phyloP scores from a whole-genome alignment of 2,329 filamentous ascomycete genomes.

The Trichophyton schoenleinii region DNA sequence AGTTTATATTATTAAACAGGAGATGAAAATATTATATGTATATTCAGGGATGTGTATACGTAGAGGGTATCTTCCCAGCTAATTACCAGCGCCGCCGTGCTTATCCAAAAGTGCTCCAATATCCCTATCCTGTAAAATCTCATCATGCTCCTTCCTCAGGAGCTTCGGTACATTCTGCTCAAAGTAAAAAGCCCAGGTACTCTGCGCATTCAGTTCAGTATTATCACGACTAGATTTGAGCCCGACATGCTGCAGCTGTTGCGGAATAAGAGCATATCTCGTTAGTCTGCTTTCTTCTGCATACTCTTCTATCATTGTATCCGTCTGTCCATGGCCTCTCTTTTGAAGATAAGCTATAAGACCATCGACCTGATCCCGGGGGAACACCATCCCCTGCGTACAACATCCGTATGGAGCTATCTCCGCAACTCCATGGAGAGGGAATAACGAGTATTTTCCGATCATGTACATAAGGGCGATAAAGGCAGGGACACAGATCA shows the following conservation, averaged over 20 bases:
- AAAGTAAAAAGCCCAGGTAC: constrained; percentile 21
- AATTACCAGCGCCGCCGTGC: neutral
- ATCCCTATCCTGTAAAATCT: constrained; percentile 5
- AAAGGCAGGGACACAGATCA: constrained; percentile 17
- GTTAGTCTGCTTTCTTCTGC: constrained; percentile 17
- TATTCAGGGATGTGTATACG: neutral
- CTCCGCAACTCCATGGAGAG: constrained; percentile 17
- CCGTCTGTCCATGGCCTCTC: constrained; percentile 16
- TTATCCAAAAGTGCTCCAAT: constrained; percentile 4
- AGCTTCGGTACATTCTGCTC: constrained; percentile 16
- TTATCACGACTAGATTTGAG: constrained; percentile 21
- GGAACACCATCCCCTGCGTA: constrained; percentile 24
- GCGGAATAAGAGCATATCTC: constrained; percentile 23
- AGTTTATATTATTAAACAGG: neutral
- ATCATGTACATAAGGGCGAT: constrained; percentile 17
- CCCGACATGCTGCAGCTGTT: constrained; percentile 21
- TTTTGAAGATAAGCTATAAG: constrained; percentile 14
- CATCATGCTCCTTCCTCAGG: constrained; percentile 15
- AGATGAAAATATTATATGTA: neutral
- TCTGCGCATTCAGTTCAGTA: constrained; percentile 18
- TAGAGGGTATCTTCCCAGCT: neutral
- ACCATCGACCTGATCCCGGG: constrained; percentile 14
- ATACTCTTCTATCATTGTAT: constrained; percentile 20
- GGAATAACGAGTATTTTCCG: constrained; percentile 18
- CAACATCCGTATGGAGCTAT: constrained; percentile 23